Evolutionary conservation across 2,329 filamentous ascomycete species (phyloP).

Genomic region (Penicillium occitanis): DNA sequence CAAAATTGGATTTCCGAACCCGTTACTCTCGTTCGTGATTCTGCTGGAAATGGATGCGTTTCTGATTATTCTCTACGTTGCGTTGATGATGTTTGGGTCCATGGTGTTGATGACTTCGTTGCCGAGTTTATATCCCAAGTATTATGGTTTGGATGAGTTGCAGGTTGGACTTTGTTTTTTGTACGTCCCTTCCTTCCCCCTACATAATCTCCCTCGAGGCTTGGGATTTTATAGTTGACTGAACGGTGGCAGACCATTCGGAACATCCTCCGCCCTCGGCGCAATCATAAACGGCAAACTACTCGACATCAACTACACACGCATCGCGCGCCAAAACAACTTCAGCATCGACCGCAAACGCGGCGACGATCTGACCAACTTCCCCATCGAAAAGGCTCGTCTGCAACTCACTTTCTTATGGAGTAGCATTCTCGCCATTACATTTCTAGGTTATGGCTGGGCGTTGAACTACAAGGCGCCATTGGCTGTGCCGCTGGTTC

Average conservation of each 20-base stretch:
- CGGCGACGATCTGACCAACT: conserved; percentile 51
- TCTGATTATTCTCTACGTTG: conserved; percentile 33
- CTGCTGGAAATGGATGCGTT: conserved; percentile 35
- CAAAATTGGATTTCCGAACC: conserved; percentile 34
- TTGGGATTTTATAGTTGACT: not conserved
- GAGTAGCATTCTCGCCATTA: conserved; percentile 28
- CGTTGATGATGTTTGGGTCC: conserved; percentile 46
- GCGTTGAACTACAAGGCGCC: conserved; percentile 34
- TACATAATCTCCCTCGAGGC: no score
- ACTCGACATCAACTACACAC: conserved; percentile 71
- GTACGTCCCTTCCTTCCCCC: not conserved
- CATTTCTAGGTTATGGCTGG: conserved; percentile 41
- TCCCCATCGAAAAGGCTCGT: conserved; percentile 50
- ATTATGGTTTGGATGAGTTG: conserved; percentile 48
- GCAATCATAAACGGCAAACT: conserved; percentile 51
- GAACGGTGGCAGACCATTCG: conserved; percentile 29
- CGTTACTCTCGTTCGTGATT: conserved; percentile 34
- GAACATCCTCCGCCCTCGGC: conserved; percentile 23
- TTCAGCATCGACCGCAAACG: conserved; percentile 62
- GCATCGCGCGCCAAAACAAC: conserved; percentile 61
- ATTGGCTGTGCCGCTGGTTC: conserved; percentile 35
- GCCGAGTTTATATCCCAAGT: conserved; percentile 45
- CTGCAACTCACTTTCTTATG: conserved; percentile 36
- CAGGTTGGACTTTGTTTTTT: conserved; percentile 42
- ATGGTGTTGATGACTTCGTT: conserved; percentile 45